phyloP scores from a whole-genome alignment of 2,329 filamentous ascomycete genomes.

The Fusarium xyrophilum region DNA sequence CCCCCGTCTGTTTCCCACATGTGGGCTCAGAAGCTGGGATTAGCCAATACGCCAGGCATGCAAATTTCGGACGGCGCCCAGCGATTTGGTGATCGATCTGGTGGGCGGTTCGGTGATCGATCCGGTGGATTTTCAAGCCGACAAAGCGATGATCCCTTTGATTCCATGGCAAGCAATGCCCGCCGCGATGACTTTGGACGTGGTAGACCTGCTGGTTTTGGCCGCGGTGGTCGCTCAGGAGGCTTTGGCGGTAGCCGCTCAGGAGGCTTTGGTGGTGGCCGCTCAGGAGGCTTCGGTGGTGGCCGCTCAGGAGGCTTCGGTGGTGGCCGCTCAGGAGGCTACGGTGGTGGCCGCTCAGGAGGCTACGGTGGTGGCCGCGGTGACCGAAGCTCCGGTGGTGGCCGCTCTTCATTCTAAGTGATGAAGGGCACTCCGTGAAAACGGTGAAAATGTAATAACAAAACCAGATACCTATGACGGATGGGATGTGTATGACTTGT shows the following conservation, averaged over 20 bases:
- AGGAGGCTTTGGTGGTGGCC: slow-evolving; percentile 19
- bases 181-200: slow-evolving; percentile 38
- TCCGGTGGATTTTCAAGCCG: background rate
- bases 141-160: slow-evolving; percentile 34
- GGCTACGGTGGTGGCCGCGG: slow-evolving; percentile 1
- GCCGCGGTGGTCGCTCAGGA: slow-evolving; percentile 12
- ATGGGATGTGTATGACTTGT: slow-evolving; percentile 38
- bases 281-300: background rate
- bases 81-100: background rate
- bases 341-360: slow-evolving; percentile 16
- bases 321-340: background rate
- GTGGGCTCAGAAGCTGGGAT: slow-evolving; percentile 45
- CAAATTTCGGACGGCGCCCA: slow-evolving; percentile 42
- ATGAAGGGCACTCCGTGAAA: background rate
- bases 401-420: slow-evolving; percentile 17
- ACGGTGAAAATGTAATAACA: slow-evolving; percentile 33
- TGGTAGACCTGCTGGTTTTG: slow-evolving; percentile 11
- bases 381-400: slow-evolving; percentile 18
- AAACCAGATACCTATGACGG: slow-evolving; percentile 18
- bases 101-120: background rate
- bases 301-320: background rate
- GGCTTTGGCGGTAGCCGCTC: background rate
- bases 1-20: slow-evolving; percentile 50
- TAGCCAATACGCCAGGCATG: slow-evolving; percentile 44
- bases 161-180: slow-evolving; percentile 37